Conservation (phyloP, 2,329 filamentous ascomycete species). For the Fusarium austroafricanum region DNA sequence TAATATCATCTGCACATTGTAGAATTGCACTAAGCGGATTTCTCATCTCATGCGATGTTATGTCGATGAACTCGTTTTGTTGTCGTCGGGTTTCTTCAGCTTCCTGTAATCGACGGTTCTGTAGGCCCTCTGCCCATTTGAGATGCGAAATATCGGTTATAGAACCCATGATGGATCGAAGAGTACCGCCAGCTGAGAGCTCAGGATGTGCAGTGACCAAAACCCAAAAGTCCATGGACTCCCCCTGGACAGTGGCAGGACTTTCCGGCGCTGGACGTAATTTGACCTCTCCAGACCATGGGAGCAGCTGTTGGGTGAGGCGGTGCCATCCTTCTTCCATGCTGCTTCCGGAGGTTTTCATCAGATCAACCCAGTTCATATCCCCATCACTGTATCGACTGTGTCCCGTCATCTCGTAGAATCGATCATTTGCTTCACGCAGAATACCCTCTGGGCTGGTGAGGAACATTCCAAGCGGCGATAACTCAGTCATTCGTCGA, state of each 20-base stretch:
- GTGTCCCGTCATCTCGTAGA: constrained; percentile 60
- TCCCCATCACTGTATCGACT: constrained; percentile 52
- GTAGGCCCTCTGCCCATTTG: constrained; percentile 56
- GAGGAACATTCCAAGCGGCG: constrained; percentile 54
- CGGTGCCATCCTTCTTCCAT: constrained; percentile 55
- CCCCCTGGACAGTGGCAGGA: constrained; percentile 38
- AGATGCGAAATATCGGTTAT: constrained; percentile 59
- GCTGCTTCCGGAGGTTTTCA: constrained; percentile 50
- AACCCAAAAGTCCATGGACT: constrained; percentile 58
- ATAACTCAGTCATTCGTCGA: constrained; percentile 53
- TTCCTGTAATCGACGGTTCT: constrained; percentile 52
- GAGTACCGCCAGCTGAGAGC: constrained; percentile 48
- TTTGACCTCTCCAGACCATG: constrained; percentile 57
- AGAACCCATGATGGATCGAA: constrained; percentile 55
- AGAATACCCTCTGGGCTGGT: constrained; percentile 55
- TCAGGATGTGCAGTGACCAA: constrained; percentile 53
- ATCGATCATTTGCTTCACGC: constrained; percentile 59
- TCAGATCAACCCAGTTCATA: constrained; percentile 56
- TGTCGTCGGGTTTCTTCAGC: constrained; percentile 57
- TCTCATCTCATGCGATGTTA: constrained; percentile 75
- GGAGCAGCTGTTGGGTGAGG: constrained; percentile 49
- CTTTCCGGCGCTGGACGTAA: constrained; percentile 48
- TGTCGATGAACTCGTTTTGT: constrained; percentile 77
- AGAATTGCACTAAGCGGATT: constrained; percentile 78
- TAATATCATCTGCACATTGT: constrained; percentile 77